phyloP scores from a whole-genome alignment of 192 early-diverging fungal genomes.

The Gigaspora rosea region DNA sequence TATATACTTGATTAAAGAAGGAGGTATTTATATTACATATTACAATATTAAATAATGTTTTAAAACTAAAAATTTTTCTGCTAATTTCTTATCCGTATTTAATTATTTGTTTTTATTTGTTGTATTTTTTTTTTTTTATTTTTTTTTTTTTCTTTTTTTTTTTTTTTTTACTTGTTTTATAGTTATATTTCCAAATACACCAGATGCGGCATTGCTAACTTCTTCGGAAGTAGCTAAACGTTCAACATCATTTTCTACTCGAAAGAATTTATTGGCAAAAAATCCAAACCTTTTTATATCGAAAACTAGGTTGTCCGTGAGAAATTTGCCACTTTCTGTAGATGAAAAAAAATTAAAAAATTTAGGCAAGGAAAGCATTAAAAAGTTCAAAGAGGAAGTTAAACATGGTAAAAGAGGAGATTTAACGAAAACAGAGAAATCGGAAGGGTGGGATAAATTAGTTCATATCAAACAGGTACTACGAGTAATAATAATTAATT shows the following conservation, averaged over 20 bases:
- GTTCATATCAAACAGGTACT: conserved; percentile 65
- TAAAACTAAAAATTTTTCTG: background rate
- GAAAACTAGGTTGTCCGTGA: conserved; percentile 85
- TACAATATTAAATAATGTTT: background rate
- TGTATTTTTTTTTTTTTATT: background rate
- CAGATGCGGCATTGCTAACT: conserved; percentile 68
- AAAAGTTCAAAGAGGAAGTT: conserved; percentile 76
- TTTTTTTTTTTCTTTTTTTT: background rate
- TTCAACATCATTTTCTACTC: conserved; percentile 75
- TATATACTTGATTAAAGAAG: conserved; percentile 89
- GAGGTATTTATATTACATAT: conserved; percentile 34
- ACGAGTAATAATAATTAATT: background rate
- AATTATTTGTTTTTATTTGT: background rate
- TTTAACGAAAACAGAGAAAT: conserved; percentile 61
- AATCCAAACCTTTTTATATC: conserved; percentile 92
- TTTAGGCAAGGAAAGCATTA: conserved; percentile 62
- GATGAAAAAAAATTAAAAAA: conserved; percentile 72
- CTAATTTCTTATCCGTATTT: background rate
- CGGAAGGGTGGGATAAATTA: conserved; percentile 64
- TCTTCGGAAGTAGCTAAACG: conserved; percentile 82
- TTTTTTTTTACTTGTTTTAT: conserved; percentile 4
- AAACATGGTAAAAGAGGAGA: conserved; percentile 57
- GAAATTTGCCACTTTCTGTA: conserved; percentile 76
- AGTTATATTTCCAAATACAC: conserved; percentile 83
- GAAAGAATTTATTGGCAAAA: conserved; percentile 76